Conservation (phyloP, 2,329 filamentous ascomycete species). For the Aspergillus persii region DNA sequence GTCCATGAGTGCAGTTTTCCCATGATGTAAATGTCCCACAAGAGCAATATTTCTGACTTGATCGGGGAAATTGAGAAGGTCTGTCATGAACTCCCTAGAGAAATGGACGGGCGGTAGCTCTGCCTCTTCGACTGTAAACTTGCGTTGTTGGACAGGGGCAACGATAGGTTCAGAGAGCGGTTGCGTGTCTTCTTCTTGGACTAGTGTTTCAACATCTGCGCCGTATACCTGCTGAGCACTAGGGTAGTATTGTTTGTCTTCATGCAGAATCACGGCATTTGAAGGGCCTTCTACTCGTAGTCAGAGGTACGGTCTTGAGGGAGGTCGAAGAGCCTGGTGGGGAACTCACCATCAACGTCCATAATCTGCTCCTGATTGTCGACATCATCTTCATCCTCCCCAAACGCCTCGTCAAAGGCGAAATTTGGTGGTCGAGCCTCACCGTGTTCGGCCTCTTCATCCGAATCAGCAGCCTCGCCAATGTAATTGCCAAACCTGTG, state of each 20-base stretch:
- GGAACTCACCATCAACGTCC: constrained; percentile 73
- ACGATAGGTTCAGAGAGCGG: constrained; percentile 90
- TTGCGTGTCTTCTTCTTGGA: constrained; percentile 96
- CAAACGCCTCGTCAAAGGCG: constrained; percentile 68
- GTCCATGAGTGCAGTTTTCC: constrained; percentile 97
- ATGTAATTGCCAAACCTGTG: constrained; percentile 95
- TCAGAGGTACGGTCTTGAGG: neutral
- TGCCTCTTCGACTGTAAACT: constrained; percentile 89
- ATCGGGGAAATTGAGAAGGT: constrained; percentile 93
- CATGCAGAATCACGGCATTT: constrained; percentile 95
- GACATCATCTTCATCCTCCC: constrained; percentile 60
- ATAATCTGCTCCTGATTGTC: constrained; percentile 78
- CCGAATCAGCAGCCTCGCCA: constrained; percentile 84
- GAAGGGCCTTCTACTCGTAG: constrained; percentile 73
- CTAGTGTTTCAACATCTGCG: constrained; percentile 87
- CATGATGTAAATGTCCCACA: constrained; percentile 91
- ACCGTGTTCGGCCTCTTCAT: constrained; percentile 76
- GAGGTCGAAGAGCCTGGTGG: neutral
- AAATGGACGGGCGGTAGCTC: constrained; percentile 87
- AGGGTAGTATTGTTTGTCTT: constrained; percentile 99
- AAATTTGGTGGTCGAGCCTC: constrained; percentile 78
- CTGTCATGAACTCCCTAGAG: constrained; percentile 87
- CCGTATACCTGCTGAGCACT: constrained; percentile 97
- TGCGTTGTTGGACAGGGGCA: constrained; percentile 88
- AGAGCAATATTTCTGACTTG: constrained; percentile 91